Conservation (phyloP, 1,284 basidiomycete species). For the Apiotrichum laibachii region DNA sequence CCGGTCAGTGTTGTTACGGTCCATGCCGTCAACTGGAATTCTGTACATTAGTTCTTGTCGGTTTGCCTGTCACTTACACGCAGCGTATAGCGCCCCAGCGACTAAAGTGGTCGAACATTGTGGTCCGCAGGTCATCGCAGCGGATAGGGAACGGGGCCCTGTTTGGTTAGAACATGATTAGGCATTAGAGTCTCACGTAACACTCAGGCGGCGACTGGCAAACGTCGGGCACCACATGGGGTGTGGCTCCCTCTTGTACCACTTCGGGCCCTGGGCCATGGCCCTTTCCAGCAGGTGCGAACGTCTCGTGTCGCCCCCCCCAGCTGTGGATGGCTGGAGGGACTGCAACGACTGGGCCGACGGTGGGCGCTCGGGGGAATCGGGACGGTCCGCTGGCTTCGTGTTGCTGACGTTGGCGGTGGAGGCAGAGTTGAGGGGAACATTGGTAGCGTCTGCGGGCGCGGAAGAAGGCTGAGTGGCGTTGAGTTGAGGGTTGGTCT, state of each 20-base stretch:
- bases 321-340: no score
- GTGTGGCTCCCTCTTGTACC: slow-evolving; percentile 31
- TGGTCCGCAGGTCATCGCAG: slow-evolving; percentile 8
- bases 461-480: no score
- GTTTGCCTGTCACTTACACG: slow-evolving; percentile 21
- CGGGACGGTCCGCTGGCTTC: no score
- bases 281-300: background rate
- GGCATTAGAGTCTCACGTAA: slow-evolving; percentile 24
- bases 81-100: slow-evolving; percentile 29
- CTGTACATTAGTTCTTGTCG: background rate
- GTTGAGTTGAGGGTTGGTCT: no score
- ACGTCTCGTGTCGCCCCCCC: no score
- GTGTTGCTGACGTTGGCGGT: no score
- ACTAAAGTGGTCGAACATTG: slow-evolving; percentile 32
- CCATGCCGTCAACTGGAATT: background rate
- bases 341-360: no score
- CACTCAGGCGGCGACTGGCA: slow-evolving; percentile 24
- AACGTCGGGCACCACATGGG: slow-evolving; percentile 31
- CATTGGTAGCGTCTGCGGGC: no score
- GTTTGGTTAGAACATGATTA: background rate
- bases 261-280: slow-evolving; percentile 3
- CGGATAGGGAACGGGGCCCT: slow-evolving; percentile 33
- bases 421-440: no score
- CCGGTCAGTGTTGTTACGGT: slow-evolving; percentile 19
- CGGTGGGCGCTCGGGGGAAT: background rate